These are phyloP conservation scores for Colletotrichum sp. DNA, from an alignment of 2,329 filamentous ascomycete species.

Conservation along the genomic window DNA sequence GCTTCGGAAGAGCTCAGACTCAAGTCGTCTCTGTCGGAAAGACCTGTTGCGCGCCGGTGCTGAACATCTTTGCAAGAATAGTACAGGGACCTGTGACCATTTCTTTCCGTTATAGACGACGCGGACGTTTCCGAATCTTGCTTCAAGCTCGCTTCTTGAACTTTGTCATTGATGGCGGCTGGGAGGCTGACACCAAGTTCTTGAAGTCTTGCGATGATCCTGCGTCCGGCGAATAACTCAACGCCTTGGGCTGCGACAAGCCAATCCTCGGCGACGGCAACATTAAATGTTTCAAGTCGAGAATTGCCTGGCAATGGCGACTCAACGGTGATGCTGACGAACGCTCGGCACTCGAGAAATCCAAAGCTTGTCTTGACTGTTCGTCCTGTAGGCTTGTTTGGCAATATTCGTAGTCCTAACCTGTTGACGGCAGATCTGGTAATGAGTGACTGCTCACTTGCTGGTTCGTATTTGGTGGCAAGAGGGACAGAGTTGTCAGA, in stretches of 20 bases:
- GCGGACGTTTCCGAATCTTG: not conserved
- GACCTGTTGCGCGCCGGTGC: not conserved
- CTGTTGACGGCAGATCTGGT: not conserved
- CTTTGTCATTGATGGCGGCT: not conserved
- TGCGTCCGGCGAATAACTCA: not conserved
- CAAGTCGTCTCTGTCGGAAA: not conserved
- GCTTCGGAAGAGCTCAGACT: not conserved
- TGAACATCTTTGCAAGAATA: not conserved
- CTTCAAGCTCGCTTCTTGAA: not conserved
- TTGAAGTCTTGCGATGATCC: not conserved
- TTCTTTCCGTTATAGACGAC: not conserved
- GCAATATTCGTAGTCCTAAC: not conserved
- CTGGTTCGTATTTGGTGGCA: not conserved
- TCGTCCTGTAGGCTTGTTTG: not conserved
- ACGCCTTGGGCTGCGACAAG: not conserved
- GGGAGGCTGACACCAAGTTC: not conserved
- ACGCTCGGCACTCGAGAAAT: rapidly evolving
- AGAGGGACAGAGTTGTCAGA: not conserved
- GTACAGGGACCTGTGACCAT: rapidly evolving
- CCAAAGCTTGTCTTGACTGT: not conserved
- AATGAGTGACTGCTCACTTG: not conserved
- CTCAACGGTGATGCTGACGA: not conserved
- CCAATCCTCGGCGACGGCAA: not conserved
- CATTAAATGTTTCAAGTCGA: not conserved
- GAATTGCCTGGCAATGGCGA: rapidly evolving